Evolutionary conservation across 805 yeast species (phyloP), one percentile per base, ranked within the genome.

Genomic region (Wickerhamomyces chaumierensis): DNA sequence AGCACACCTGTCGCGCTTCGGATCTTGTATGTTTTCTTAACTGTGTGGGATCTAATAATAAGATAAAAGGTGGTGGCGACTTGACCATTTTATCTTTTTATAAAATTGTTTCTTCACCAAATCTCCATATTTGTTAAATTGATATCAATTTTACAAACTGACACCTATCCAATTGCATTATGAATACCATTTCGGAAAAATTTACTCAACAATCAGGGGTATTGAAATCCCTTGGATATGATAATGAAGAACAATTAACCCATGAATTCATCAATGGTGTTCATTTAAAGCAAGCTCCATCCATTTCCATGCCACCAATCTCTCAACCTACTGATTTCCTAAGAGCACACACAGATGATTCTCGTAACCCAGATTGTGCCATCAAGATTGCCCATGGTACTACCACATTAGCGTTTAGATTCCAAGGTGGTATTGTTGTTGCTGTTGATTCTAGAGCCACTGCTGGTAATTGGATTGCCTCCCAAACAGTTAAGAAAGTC

Each of bases 361-460:
- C 86, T 16, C 57, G 78, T 43, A 90, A 88, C 58, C 94, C 95
- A 20, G 96, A 87, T 57, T 88, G 95, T 63, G 82, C 79, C 55
- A 90, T 92, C 66, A 90, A 92, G 60, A 83, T 92, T 55, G 96
- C 96, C 18, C 98, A 92, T 62, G 98, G 98, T 60, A 92, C 98
- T n/a, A 92, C 98, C 6, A 92, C 98, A 13, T 69, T 92, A 52
- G 96, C 97, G 9, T 92, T 92, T 67, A 73, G 96, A 61, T 92
- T 88, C 63, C 78, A 90, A 64, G 96, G 90, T 20, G 98, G 98
- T 18, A 88, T 92, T 48, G 68, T 81, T 31, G 96, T 92, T 38
- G 97, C 97, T 0, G 98, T 92, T 11, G 98, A 92, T 65, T 87
- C 96, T 33, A 78, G 98, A 62, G 98, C 98, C 42, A 83, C 97